These are phyloP conservation scores for Botryotinia globosa DNA, from an alignment of 2,329 filamentous ascomycete species.

Conservation along the genomic window DNA sequence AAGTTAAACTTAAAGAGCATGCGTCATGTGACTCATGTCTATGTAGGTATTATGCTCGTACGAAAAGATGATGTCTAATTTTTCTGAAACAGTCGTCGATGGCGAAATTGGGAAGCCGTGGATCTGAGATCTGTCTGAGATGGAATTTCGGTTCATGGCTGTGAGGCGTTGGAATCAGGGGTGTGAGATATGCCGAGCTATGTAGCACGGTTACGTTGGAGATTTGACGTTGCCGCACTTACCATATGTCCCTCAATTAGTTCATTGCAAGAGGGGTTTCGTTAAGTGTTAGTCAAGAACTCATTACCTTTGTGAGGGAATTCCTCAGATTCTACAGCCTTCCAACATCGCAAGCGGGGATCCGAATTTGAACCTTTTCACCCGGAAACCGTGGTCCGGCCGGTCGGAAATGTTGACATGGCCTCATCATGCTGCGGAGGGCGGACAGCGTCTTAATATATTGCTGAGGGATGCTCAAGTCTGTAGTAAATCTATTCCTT, in stretches of 20 bases:
- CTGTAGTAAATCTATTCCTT: not conserved
- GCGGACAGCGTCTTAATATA: not conserved
- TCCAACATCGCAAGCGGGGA: not conserved
- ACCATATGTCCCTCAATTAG: not conserved
- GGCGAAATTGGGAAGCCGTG: not conserved
- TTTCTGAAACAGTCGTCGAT: not conserved
- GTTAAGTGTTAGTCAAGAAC: not conserved
- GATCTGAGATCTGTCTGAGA: conserved; percentile 1
- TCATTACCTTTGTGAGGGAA: not conserved
- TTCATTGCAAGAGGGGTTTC: not conserved
- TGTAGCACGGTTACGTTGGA: not conserved
- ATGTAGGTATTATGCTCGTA: not conserved
- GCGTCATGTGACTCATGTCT: conserved; percentile 9
- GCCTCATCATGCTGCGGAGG: not conserved
- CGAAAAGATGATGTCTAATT: not conserved
- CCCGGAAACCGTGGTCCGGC: not conserved
- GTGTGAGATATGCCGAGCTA: not conserved
- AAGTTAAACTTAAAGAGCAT: not conserved
- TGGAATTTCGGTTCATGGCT: not conserved
- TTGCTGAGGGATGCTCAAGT: not conserved
- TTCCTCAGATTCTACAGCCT: not conserved
- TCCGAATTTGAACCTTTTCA: not conserved
- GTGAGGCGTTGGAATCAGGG: not conserved
- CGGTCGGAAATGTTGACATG: not conserved
- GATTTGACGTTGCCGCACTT: not conserved